Percentiles rank a stretch among this genome's conserved stretches.
Evolutionary conservation across 495 filamentous ascomycete genomes (phyloP).

Genomic region (Trichocladium antarcticum): DNA sequence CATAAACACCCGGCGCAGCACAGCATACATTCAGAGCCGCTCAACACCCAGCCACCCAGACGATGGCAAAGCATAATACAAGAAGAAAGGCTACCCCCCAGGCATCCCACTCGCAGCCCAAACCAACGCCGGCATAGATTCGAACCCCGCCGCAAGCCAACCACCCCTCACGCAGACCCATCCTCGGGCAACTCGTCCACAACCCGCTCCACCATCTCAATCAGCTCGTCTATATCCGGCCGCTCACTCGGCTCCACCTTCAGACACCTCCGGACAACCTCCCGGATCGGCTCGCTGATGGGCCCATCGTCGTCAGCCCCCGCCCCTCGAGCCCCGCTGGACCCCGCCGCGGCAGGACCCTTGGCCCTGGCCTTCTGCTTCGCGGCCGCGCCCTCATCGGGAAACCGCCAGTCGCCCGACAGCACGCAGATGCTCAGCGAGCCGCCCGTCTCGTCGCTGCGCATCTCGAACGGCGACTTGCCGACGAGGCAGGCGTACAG

Average conservation of each 20-base stretch:
- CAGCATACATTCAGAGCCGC: neutral
- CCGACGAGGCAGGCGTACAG: constrained; percentile 92
- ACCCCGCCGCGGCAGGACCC: constrained; percentile 14
- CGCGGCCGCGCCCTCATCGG: constrained; percentile 57
- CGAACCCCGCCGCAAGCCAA: too few species aligned
- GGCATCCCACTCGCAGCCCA: too few species aligned
- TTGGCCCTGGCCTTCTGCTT: constrained; percentile 45
- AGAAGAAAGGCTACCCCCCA: neutral
- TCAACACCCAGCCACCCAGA: neutral
- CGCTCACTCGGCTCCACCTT: constrained; percentile 86
- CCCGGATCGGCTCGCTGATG: constrained; percentile 68
- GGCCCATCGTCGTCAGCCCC: constrained; percentile 18
- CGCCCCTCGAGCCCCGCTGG: constrained; percentile 8
- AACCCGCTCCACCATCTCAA: constrained; percentile 63
- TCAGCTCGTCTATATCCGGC: constrained; percentile 84
- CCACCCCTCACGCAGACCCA: constrained; percentile 25
- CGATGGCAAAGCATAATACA: neutral
- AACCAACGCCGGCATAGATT: constrained; percentile 2
- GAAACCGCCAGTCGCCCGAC: constrained; percentile 88
- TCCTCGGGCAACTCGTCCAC: constrained; percentile 67
- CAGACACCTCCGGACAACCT: constrained; percentile 78
- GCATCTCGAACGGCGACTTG: constrained; percentile 91
- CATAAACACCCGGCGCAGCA: too few species aligned
- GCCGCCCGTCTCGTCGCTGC: constrained; percentile 90
- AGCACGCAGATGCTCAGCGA: constrained; percentile 84